phyloP scores from a whole-genome alignment of 176 grass and related monocot genomes.

The Oryza glaberrima region DNA sequence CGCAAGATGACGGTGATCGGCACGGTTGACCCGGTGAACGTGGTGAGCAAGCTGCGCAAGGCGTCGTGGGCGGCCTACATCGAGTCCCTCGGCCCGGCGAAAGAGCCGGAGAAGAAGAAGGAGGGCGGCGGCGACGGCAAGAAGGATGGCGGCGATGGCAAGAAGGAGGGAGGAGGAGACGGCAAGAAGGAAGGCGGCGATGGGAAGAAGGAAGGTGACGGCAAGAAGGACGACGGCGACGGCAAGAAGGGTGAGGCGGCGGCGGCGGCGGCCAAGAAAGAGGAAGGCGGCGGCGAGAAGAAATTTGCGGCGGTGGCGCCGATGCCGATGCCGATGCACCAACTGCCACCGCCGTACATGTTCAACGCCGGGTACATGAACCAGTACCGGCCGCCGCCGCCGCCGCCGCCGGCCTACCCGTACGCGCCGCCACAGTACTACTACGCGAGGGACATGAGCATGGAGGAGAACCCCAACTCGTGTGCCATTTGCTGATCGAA shows the following conservation, averaged over 20 bases:
- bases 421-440: slow-evolving; percentile 45
- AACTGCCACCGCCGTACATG: slow-evolving; percentile 34
- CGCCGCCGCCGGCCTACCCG: slow-evolving; percentile 20
- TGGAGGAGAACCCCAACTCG: slow-evolving; percentile 87
- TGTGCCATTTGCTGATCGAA: slow-evolving; percentile 62
- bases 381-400: slow-evolving; percentile 51
- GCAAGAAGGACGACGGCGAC: background rate
- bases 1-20: slow-evolving; percentile 87
- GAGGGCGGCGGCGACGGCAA: too few species aligned
- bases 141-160: too few species aligned
- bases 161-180: background rate
- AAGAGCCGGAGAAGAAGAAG: slow-evolving; percentile 75
- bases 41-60: slow-evolving; percentile 86
- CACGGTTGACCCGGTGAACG: slow-evolving; percentile 64
- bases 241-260: background rate
- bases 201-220: background rate
- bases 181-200: slow-evolving; percentile 29
- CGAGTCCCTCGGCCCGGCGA: slow-evolving; percentile 66
- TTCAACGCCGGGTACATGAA: slow-evolving; percentile 46
- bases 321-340: background rate
- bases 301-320: background rate
- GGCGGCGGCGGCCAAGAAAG: slow-evolving; percentile 1
- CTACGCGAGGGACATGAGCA: slow-evolving; percentile 63
- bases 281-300: background rate
- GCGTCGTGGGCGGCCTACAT: slow-evolving; percentile 54